A percentile compares a stretch with the other conserved stretches of the same genome.
Conservation (phyloP, 2,329 filamentous ascomycete species). For the Didymella pomorum region DNA sequence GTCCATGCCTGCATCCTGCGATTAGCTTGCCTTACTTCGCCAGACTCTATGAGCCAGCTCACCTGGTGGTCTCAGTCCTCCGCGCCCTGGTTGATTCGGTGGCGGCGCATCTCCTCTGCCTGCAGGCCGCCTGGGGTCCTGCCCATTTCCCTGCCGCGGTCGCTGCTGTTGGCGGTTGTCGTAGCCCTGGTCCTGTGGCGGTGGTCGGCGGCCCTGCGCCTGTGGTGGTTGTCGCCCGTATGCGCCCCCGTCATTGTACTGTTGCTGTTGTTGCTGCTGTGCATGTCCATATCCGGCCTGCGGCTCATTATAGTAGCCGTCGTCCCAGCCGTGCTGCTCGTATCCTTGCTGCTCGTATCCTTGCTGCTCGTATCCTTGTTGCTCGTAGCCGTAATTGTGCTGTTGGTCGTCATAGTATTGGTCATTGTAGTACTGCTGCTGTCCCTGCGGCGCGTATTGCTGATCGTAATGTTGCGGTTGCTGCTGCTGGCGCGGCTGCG, state of each 20-base stretch:
- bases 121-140: conserved; percentile 39
- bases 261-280: conserved; percentile 25
- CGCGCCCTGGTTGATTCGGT: conserved; percentile 31
- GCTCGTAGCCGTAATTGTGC: conserved; percentile 46
- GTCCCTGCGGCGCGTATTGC: conserved; percentile 29
- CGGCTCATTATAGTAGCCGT: conserved; percentile 43
- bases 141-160: conserved; percentile 36
- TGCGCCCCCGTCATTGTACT: conserved; percentile 38
- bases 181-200: conserved; percentile 39
- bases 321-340: conserved; percentile 42
- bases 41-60: conserved; percentile 21
- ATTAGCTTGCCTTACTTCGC: conserved; percentile 1
- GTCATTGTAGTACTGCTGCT: conserved; percentile 43
- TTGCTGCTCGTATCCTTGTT: conserved; percentile 43
- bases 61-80: conserved; percentile 41
- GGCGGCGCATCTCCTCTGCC: conserved; percentile 36
- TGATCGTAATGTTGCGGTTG: conserved; percentile 23
- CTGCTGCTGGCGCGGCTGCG: conserved; percentile 42
- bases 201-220: conserved; percentile 26
- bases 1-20: conserved; percentile 35
- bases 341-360: conserved; percentile 47
- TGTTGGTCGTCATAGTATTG: conserved; percentile 38
- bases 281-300: conserved; percentile 41
- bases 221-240: conserved; percentile 29
- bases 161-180: conserved; percentile 36